Percentiles rank a stretch among this genome's conserved stretches.
Evolutionary conservation across 352 stramenopile genomes (phyloP).

Genomic region (Phytopythium sindhum): DNA sequence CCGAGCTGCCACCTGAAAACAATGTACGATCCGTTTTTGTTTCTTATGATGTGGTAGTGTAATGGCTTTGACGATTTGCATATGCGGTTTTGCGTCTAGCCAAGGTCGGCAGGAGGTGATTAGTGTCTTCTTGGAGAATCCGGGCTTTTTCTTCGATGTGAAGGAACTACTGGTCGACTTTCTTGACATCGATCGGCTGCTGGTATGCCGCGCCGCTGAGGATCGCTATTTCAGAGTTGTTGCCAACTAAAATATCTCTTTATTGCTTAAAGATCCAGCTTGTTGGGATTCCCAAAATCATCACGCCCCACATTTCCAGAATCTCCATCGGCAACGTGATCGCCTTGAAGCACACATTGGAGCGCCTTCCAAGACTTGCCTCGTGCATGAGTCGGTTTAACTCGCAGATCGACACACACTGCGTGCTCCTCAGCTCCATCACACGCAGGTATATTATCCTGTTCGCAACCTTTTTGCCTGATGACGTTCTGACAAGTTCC

Average conservation of each 20-base stretch:
- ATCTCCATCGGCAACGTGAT: conserved; percentile 79
- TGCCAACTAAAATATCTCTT: conserved; percentile 1
- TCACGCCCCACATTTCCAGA: conserved; percentile 63
- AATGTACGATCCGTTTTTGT: conserved; percentile 37
- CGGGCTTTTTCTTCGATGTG: conserved; percentile 80
- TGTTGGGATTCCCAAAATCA: conserved; percentile 73
- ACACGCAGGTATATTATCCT: conserved; percentile 38
- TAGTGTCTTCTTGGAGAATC: conserved; percentile 70
- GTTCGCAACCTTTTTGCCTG: conserved; percentile 1
- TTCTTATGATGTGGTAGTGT: background rate
- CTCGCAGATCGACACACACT: conserved; percentile 29
- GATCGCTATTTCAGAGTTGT: background rate
- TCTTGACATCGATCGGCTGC: conserved; percentile 63
- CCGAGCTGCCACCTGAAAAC: conserved; percentile 75
- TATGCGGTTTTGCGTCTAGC: conserved; percentile 19
- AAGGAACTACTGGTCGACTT: conserved; percentile 71
- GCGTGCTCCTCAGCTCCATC: conserved; percentile 58
- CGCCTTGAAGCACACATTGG: conserved; percentile 80
- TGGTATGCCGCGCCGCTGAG: conserved; percentile 29
- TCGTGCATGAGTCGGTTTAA: conserved; percentile 40
- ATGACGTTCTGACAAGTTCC: conserved; percentile 4
- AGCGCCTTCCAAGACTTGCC: conserved; percentile 52
- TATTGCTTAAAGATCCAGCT: conserved; percentile 47
- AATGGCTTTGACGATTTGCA: background rate
- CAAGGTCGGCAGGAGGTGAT: conserved; percentile 70